Percentiles rank a stretch among this genome's conserved stretches.
Conservation (phyloP, 1,284 basidiomycete genomes). For the Leccinum subrobustum region DNA sequence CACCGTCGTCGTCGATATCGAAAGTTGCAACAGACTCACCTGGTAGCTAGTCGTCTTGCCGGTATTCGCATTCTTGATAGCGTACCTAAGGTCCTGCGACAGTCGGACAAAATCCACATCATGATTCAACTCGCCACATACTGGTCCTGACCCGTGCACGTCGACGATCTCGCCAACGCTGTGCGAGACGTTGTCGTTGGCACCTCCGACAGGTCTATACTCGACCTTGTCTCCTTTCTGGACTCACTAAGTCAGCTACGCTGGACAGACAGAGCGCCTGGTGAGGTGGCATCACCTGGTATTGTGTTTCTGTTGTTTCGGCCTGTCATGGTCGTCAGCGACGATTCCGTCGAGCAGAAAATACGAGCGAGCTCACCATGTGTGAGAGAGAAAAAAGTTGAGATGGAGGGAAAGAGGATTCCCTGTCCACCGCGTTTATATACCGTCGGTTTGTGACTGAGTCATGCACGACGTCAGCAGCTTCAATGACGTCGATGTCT, state of each 20-base stretch:
- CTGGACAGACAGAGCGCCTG: no score
- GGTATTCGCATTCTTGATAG: conserved; percentile 46
- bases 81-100: conserved; percentile 34
- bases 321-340: conserved; percentile 17
- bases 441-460: conserved; percentile 6
- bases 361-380: conserved; percentile 10
- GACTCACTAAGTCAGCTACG: conserved; percentile 3
- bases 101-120: not conserved
- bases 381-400: not conserved
- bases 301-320: conserved; percentile 13
- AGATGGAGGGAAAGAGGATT: not conserved
- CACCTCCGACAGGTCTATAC: conserved; percentile 44
- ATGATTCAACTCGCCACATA: conserved; percentile 9
- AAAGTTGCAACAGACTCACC: conserved; percentile 20
- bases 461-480: conserved; percentile 18
- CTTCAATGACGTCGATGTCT: conserved; percentile 22
- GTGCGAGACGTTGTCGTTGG: conserved; percentile 39
- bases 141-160: conserved; percentile 32
- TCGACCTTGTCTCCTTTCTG: conserved; percentile 44
- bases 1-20: not conserved
- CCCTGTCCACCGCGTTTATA: conserved; percentile 7
- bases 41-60: conserved; percentile 41
- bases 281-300: conserved; percentile 16
- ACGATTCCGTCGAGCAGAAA: not conserved
- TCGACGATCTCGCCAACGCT: conserved; percentile 38